Evolutionary conservation across 108 stramenopile genomes (phyloP).

Genomic region (Schizochytrium sp.): DNA sequence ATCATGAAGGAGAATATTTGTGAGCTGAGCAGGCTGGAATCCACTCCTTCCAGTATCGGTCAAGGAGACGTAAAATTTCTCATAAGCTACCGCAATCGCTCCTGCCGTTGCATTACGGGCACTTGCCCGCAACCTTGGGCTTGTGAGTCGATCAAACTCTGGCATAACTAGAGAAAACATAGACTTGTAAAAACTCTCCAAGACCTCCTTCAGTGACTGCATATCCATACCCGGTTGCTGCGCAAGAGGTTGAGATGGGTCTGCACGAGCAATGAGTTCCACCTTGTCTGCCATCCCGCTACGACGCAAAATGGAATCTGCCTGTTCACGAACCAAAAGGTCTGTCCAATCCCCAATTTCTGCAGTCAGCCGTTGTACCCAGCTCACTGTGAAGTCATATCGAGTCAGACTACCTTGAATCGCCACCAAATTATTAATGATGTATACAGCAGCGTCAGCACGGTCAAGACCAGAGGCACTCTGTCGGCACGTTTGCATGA

Average conservation of each 20-base stretch:
- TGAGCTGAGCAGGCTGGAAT: conserved; percentile 32
- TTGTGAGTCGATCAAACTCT: conserved; percentile 47
- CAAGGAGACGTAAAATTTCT: conserved; percentile 28
- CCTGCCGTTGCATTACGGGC: conserved; percentile 3
- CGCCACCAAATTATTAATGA: conserved; percentile 55
- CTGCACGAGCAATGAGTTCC: conserved; percentile 44
- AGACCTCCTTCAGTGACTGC: neutral
- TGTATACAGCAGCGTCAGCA: conserved; percentile 44
- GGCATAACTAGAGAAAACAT: conserved; percentile 49
- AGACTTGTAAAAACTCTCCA: conserved; percentile 29
- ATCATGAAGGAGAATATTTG: conserved; percentile 19
- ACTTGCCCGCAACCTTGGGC: neutral
- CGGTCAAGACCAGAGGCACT: conserved; percentile 56
- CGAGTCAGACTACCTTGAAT: conserved; percentile 55
- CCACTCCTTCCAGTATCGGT: neutral
- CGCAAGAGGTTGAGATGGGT: conserved; percentile 46
- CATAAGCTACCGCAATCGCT: conserved; percentile 37
- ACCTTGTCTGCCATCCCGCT: conserved; percentile 29
- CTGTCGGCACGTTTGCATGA: conserved; percentile 52
- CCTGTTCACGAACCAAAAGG: conserved; percentile 39
- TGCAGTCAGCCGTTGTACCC: conserved; percentile 54
- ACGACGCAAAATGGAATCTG: conserved; percentile 48
- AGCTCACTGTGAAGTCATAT: conserved; percentile 53
- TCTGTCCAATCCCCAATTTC: conserved; percentile 61
- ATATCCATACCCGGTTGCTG: conserved; percentile 48